phyloP scores from a whole-genome alignment of 148 eudicot species.

The Pouteria glomerata region DNA sequence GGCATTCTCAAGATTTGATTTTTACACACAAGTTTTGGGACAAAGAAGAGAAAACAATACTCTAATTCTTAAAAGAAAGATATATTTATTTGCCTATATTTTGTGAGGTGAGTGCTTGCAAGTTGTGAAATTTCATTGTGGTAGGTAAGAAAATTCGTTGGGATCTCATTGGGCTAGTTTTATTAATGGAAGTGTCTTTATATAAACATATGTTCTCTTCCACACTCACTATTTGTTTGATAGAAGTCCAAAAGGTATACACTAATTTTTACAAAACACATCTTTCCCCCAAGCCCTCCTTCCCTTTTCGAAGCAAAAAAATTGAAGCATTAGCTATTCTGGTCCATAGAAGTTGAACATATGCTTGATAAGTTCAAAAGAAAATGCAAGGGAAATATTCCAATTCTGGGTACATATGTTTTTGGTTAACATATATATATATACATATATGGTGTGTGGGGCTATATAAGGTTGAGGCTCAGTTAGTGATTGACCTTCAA shows the following conservation, averaged over 20 bases:
- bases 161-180: background rate
- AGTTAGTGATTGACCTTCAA: background rate
- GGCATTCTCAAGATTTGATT: background rate
- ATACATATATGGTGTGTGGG: background rate
- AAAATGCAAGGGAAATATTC: background rate
- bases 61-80: background rate
- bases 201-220: constrained; percentile 4
- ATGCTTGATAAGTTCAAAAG: background rate
- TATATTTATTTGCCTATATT: background rate
- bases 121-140: background rate
- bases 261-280: background rate
- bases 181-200: background rate
- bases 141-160: background rate
- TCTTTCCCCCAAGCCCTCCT: background rate
- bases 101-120: background rate
- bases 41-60: background rate
- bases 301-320: too few species aligned
- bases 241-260: background rate
- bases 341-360: background rate
- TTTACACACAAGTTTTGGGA: background rate
- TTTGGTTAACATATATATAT: too few species aligned
- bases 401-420: background rate
- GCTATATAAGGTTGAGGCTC: background rate
- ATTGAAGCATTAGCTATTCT: background rate
- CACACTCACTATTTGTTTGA: background rate